Base-by-base conservation (phyloP, 2,329 filamentous ascomycete species). In the Nothophoma quercina region DNA sequence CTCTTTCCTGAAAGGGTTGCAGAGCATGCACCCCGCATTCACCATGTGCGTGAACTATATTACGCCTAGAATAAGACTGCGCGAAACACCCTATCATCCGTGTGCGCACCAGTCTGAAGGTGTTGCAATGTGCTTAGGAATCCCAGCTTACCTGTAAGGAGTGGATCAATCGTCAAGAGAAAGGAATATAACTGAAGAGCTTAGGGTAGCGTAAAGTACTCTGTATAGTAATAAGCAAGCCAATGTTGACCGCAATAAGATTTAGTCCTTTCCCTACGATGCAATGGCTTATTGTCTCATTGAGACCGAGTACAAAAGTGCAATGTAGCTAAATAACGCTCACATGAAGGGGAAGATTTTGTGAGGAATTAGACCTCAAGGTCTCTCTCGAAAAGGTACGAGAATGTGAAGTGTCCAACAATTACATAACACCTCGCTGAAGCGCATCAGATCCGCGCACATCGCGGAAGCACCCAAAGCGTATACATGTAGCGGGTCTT, bases 351-450 rank as follows among this genome's bases (percentile, higher is more conserved):
- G 19, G 33, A 44, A 48, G 33, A 48, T 40, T 26, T n/a, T n/a
- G 13, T 5, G 15, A n/a, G 22, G 12, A 6, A 39, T 16, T n/a
- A 13, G 43, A 33, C 33, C 16, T 19, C 22, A 5, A 22, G 30
- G 25, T 25, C 42, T 38, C 15, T 41, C 25, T 44, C 13, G 32
- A 38, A 16, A 29, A 32, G 15, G 22, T 26, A 30, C 26, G 39
- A 39, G 26, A 39, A 48, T 34, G 28, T 34, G n/a, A 43, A 32
- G 38, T 32, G 32, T 43, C 44, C 32, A 43, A 48, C 43, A 53
- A 48, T 43, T 45, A 55, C 26, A 54, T 43, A 51, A 55, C 46
- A 50, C 52, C 35, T 55, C 52, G 52, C 52, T 51, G 30, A 55
- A 55, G 46, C 45, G 51, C 40, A 32, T 29, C 21, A 29, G 22